A percentile compares a stretch with the other conserved stretches of the same genome.
These are phyloP conservation scores for Plantago major DNA, from an alignment of 257 asterid species.

Conservation along the genomic window DNA sequence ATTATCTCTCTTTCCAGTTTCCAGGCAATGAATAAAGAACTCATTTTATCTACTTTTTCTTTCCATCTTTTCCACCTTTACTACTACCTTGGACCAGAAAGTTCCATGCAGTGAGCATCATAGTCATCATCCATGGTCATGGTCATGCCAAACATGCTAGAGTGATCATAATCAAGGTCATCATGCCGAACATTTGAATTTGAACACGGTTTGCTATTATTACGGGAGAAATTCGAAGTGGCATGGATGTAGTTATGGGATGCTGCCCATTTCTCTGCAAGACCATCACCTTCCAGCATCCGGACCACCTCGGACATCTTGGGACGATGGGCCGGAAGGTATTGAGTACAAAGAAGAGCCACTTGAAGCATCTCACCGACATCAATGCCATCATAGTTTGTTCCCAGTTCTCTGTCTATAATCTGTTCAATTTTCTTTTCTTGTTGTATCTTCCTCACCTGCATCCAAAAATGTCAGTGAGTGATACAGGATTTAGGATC, in stretches of 20 bases:
- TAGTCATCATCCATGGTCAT: constrained; percentile 74
- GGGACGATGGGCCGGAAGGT: constrained; percentile 76
- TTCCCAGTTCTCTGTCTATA: constrained; percentile 68
- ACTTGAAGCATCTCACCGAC: constrained; percentile 94
- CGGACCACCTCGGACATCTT: constrained; percentile 88
- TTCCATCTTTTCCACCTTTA: constrained; percentile 2
- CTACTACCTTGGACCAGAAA: constrained; percentile 82
- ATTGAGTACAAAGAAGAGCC: constrained; percentile 89
- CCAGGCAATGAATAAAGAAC: constrained; percentile 23
- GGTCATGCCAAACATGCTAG: constrained; percentile 57
- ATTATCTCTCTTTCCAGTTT: neutral
- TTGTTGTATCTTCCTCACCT: constrained; percentile 71
- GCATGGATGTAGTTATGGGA: constrained; percentile 44
- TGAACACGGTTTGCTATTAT: constrained; percentile 11
- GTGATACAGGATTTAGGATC: no score
- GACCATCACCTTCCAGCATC: constrained; percentile 96
- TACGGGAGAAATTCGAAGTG: constrained; percentile 26
- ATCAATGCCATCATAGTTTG: constrained; percentile 62
- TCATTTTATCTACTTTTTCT: constrained; percentile 16
- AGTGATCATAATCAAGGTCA: constrained; percentile 46
- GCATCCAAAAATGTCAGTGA: constrained; percentile 4
- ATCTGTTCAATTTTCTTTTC: constrained; percentile 67
- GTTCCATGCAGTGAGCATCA: constrained; percentile 93
- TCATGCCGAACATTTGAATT: constrained; percentile 26
- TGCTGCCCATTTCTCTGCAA: constrained; percentile 97